Conservation (phyloP, 2,329 filamentous ascomycete genomes). For the Colletotrichum lupini region DNA sequence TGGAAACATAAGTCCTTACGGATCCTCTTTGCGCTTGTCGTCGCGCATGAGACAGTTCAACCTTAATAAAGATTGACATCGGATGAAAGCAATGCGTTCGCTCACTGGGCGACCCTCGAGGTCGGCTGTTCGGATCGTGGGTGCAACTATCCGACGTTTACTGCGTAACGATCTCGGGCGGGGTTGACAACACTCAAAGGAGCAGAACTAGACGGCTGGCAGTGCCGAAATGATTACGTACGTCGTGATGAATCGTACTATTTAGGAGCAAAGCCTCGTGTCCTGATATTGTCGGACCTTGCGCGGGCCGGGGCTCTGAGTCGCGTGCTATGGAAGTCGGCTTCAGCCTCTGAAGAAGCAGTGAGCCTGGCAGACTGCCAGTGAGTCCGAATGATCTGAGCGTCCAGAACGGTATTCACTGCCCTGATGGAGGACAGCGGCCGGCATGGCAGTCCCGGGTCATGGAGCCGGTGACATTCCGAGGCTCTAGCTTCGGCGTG, state of each 20-base stretch:
- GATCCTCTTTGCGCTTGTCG: neutral
- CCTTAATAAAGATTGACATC: neutral
- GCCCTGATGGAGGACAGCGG: constrained; percentile 23
- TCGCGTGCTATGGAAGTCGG: constrained; percentile 13
- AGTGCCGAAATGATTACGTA: constrained; percentile 24
- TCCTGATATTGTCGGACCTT: constrained; percentile 3
- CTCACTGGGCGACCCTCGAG: neutral
- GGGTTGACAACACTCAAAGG: neutral
- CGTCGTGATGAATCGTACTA: constrained; percentile 4
- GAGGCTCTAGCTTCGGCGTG: constrained; percentile 29
- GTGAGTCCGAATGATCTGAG: neutral
- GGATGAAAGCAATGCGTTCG: neutral
- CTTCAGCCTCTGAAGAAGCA: constrained; percentile 15
- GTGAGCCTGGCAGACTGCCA: neutral
- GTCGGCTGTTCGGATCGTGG: neutral
- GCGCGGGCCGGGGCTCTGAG: constrained; percentile 23
- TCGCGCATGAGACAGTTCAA: neutral
- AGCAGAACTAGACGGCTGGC: neutral
- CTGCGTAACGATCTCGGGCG: neutral
- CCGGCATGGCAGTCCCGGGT: constrained; percentile 24
- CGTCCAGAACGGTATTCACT: neutral
- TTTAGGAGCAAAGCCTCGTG: constrained; percentile 15
- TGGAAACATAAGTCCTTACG: neutral
- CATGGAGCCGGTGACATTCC: constrained; percentile 26
- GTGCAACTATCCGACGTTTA: neutral